Evolutionary conservation across 495 filamentous ascomycete species (phyloP).

Genomic region (Aspergillus hancockii): DNA sequence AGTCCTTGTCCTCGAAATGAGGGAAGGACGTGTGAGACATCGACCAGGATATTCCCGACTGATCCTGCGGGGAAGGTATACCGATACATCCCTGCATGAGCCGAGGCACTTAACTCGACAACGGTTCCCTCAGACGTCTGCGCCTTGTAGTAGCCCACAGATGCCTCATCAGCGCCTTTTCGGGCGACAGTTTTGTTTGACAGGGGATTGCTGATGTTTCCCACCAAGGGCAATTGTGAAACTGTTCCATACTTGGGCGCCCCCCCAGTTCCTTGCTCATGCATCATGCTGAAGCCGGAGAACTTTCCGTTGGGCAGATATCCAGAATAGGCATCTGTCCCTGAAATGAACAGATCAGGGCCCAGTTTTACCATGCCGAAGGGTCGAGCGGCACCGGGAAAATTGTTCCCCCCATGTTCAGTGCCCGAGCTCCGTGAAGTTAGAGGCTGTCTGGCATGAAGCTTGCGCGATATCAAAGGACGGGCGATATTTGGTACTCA

Average conservation of each 20-base stretch:
- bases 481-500: conserved; percentile 17
- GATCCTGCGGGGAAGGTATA: conserved; percentile 56
- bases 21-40: conserved; percentile 70
- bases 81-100: conserved; percentile 63
- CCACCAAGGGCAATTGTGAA: conserved; percentile 62
- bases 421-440: conserved; percentile 31
- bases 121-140: conserved; percentile 52
- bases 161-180: conserved; percentile 49
- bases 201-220: conserved; percentile 57
- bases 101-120: conserved; percentile 61
- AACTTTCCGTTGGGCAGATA: conserved; percentile 60
- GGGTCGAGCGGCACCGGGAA: conserved; percentile 65
- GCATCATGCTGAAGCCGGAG: conserved; percentile 71
- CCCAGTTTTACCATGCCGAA: conserved; percentile 74
- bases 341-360: conserved; percentile 52
- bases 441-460: background rate
- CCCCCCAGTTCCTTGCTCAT: conserved; percentile 74
- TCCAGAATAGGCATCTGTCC: conserved; percentile 66
- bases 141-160: conserved; percentile 67
- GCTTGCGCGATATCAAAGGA: background rate
- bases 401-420: conserved; percentile 63
- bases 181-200: conserved; percentile 54
- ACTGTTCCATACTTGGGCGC: conserved; percentile 74
- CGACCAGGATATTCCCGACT: conserved; percentile 58
- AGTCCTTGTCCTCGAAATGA: conserved; percentile 60